Base-by-base conservation (phyloP, 257 asterid genomes). In the Solanum sejunctum region DNA sequence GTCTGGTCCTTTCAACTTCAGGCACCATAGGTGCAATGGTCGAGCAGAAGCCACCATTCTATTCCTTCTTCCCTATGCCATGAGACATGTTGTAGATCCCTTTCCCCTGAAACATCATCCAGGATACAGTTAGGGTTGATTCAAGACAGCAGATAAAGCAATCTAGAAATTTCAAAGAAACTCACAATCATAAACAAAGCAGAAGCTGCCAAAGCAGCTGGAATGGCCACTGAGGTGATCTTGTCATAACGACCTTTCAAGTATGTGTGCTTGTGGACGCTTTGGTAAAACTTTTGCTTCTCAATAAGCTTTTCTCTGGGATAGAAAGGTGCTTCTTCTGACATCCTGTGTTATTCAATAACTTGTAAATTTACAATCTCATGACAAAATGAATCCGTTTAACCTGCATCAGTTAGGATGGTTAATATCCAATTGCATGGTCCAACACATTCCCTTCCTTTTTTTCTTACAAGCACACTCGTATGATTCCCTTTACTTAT, bases 171-270 rank as follows among this genome's bases (percentile, higher is more conserved):
- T 49, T 36, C 23, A 6, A 51, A 49, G 39, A 32, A 39, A 84
- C 89, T 84, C 85, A 87, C 89, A 64, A 87, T 84, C 54, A 84
- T 83, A 80, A 23, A 71, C 36, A 87, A 12, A 5, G 87, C 78
- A 55, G 84, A 8, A 23, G 79, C 85, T 17, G 89, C 89, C 85
- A 87, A 71, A 60, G 85, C 87, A 64, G 69, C 70, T 55, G 89
- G 87, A 87, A 87, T 87, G 78, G 84, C 87, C 49, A 84, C 89
- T 58, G 89, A 87, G 52, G 89, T 87, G 28, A 87, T 16, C 85
- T 71, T 84, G 71, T 73, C 89, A 7, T 17, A 55, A 20, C 82
- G 85, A 66, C 87, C 89, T 81, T 84, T 86, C 79, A 86, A 26
- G 84, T 84, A 80, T n/a, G 87, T 86, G 73, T 84, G 85, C 55